Evolutionary conservation across 306 rosid genomes (phyloP).

Genomic region (Cicer yamashitae): DNA sequence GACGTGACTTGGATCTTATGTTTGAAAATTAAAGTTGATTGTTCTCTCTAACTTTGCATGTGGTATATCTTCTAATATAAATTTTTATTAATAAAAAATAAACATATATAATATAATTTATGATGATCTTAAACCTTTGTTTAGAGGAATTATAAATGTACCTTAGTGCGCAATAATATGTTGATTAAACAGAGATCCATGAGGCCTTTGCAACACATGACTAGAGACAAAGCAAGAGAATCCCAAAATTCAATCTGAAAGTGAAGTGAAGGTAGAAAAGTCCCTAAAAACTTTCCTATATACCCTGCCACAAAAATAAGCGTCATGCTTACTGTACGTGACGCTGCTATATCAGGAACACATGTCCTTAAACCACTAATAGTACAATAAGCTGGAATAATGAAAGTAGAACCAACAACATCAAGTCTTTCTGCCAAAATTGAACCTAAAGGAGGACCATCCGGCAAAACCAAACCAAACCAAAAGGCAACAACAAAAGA

Average conservation of each 20-base stretch:
- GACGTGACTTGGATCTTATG: too few species aligned
- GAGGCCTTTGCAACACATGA: constrained; percentile 53
- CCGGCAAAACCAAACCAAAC: constrained; percentile 40
- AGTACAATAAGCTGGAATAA: constrained; percentile 42
- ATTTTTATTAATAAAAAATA: too few species aligned
- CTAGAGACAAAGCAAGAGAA: constrained; percentile 39
- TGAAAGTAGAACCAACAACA: constrained; percentile 36
- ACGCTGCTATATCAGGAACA: background rate
- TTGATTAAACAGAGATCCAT: constrained; percentile 5
- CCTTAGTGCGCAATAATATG: constrained; percentile 7
- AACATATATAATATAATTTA: too few species aligned
- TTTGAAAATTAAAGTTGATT: too few species aligned
- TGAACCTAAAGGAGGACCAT: constrained; percentile 50
- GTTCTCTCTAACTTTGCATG: too few species aligned
- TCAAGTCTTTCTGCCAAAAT: constrained; percentile 38
- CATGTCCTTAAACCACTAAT: constrained; percentile 37
- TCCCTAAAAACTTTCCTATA: constrained; percentile 40
- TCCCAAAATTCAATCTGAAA: constrained; percentile 41
- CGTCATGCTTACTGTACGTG: background rate
- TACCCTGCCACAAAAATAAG: constrained; percentile 19
- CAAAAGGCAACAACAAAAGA: constrained; percentile 21
- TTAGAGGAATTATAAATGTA: background rate
- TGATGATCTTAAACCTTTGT: too few species aligned
- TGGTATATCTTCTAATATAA: too few species aligned
- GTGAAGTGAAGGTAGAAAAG: constrained; percentile 40